Evolutionary conservation across 1,139 yeast genomes (phyloP).

Genomic region (Candida glucosophila): DNA sequence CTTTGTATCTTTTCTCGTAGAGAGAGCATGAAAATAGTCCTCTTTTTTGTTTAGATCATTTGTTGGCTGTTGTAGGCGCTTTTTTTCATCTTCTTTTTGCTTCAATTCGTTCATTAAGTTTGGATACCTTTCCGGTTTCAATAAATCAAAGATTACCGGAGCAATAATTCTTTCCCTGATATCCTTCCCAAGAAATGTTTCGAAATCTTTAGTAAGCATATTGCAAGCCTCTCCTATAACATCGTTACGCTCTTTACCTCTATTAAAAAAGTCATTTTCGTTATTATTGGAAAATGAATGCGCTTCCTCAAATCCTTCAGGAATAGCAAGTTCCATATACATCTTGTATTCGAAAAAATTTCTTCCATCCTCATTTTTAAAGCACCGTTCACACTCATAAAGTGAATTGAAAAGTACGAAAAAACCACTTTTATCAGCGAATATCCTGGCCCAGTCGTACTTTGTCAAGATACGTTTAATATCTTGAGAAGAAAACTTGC

Average conservation of each 20-base stretch:
- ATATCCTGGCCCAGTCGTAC: slow-evolving; percentile 59
- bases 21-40: slow-evolving; percentile 21
- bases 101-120: slow-evolving; percentile 38
- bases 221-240: slow-evolving; percentile 51
- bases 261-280: slow-evolving; percentile 7
- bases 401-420: slow-evolving; percentile 61
- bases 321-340: slow-evolving; percentile 49
- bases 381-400: slow-evolving; percentile 60
- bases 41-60: slow-evolving; percentile 6
- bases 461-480: slow-evolving; percentile 42
- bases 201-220: slow-evolving; percentile 55
- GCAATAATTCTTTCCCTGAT: slow-evolving; percentile 69
- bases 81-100: slow-evolving; percentile 25
- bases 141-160: slow-evolving; percentile 55
- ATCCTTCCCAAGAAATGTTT: slow-evolving; percentile 58
- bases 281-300: slow-evolving; percentile 1
- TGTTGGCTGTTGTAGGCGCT: slow-evolving; percentile 5
- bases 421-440: slow-evolving; percentile 58
- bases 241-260: slow-evolving; percentile 12
- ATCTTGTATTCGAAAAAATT: slow-evolving; percentile 39
- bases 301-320: slow-evolving; percentile 18
- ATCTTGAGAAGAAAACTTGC: slow-evolving; percentile 43
- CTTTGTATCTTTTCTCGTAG: slow-evolving; percentile 15
- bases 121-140: slow-evolving; percentile 56
- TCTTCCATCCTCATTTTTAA: slow-evolving; percentile 57